Conservation (phyloP, 306 rosid genomes). For the Pyrus betulifolia region DNA sequence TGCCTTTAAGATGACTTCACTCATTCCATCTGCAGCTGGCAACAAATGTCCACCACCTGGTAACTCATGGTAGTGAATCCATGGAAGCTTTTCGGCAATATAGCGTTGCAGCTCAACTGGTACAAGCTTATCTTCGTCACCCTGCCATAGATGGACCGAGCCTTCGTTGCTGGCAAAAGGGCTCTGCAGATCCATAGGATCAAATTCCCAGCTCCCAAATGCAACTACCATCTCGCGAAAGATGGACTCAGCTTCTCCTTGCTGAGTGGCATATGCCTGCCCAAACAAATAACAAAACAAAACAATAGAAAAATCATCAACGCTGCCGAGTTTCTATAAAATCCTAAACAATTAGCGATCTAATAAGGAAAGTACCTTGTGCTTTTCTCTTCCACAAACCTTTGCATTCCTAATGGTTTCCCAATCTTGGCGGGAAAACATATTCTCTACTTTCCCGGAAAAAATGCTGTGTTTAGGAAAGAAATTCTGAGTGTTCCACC, state of each 20-base stretch:
- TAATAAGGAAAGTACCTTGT: slow-evolving; percentile 13
- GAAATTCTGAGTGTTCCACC: slow-evolving; percentile 52
- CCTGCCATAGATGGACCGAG: slow-evolving; percentile 64
- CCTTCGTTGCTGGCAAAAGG: slow-evolving; percentile 39
- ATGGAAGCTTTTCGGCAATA: slow-evolving; percentile 41
- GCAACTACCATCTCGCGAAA: slow-evolving; percentile 39
- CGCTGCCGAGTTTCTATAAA: not conserved
- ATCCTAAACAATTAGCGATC: not conserved
- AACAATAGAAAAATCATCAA: not conserved
- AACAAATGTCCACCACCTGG: slow-evolving; percentile 56
- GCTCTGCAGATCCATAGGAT: slow-evolving; percentile 41
- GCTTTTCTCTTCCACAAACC: not conserved
- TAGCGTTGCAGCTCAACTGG: slow-evolving; percentile 33
- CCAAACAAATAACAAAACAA: not conserved
- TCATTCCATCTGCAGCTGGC: slow-evolving; percentile 12
- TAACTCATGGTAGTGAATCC: slow-evolving; percentile 69
- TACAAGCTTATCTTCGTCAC: slow-evolving; percentile 43
- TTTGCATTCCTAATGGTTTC: not conserved
- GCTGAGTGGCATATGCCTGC: slow-evolving; percentile 37
- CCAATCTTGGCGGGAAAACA: slow-evolving; percentile 36
- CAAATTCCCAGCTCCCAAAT: slow-evolving; percentile 60
- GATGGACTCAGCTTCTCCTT: slow-evolving; percentile 50
- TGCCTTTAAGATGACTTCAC: slow-evolving; percentile 27
- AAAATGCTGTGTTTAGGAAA: slow-evolving; percentile 38
- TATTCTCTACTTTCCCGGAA: not conserved